phyloP scores from a whole-genome alignment of 1,284 basidiomycete species.

The Ustilago crameri region DNA sequence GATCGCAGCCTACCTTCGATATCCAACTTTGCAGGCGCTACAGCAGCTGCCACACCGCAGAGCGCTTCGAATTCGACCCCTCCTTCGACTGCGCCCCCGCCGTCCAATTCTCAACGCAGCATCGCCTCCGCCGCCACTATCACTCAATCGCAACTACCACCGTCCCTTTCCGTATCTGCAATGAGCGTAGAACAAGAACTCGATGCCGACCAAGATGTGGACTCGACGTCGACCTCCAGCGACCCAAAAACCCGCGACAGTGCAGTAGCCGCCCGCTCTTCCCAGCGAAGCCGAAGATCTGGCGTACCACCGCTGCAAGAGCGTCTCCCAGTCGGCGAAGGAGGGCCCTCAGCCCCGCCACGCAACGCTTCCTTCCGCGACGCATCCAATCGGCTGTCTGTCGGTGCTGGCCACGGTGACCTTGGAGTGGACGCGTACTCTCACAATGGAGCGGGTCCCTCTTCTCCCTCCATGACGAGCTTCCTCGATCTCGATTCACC shows the following conservation, averaged over 20 bases:
- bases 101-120: constrained; percentile 35
- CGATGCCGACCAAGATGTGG: constrained; percentile 16
- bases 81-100: constrained; percentile 3
- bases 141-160: constrained; percentile 26
- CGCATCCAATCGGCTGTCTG: constrained; percentile 26
- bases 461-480: constrained; percentile 44
- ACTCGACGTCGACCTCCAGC: constrained; percentile 3
- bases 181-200: constrained; percentile 46
- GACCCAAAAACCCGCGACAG: constrained; percentile 8
- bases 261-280: constrained; percentile 17
- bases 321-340: constrained; percentile 38
- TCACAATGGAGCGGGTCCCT: constrained; percentile 7
- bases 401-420: constrained; percentile 33
- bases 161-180: constrained; percentile 24
- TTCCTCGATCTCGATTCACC: constrained; percentile 49
- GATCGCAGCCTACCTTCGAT: background rate
- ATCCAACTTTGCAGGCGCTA: background rate
- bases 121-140: constrained; percentile 38
- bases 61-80: constrained; percentile 3
- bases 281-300: constrained; percentile 32
- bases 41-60: background rate
- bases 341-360: constrained; percentile 37
- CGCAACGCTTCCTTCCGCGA: constrained; percentile 43
- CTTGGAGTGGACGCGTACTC: constrained; percentile 29
- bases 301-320: constrained; percentile 27